Percentiles rank a stretch among this genome's conserved stretches.
Evolutionary conservation across 352 stramenopile genomes (phyloP).

Genomic region (Globisporangium paroecandrum): DNA sequence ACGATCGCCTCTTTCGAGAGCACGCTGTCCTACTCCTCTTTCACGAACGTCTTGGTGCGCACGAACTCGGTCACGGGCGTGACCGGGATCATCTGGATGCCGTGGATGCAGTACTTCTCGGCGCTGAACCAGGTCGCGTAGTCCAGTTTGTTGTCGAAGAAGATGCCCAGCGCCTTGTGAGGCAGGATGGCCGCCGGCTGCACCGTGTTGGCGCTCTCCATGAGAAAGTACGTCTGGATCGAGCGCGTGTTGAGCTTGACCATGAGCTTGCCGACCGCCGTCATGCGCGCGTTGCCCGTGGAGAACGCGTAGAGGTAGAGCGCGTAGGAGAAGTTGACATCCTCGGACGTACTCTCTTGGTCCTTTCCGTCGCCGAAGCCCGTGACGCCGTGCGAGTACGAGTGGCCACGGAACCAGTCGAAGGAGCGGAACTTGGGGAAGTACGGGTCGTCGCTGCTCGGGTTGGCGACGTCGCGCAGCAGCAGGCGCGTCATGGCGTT

Average conservation of each 20-base stretch:
- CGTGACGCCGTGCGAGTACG: constrained; percentile 66
- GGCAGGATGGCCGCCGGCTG: constrained; percentile 40
- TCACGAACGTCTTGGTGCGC: constrained; percentile 46
- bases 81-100: constrained; percentile 75
- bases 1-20: constrained; percentile 51
- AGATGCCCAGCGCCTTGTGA: constrained; percentile 61
- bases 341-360: constrained; percentile 61
- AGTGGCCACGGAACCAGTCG: constrained; percentile 70
- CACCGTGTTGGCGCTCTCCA: constrained; percentile 49
- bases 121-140: constrained; percentile 77
- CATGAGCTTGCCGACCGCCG: constrained; percentile 49
- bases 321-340: constrained; percentile 65
- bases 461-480: constrained; percentile 50
- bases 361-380: constrained; percentile 60
- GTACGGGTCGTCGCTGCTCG: constrained; percentile 41
- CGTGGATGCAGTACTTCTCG: constrained; percentile 70
- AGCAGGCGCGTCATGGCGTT: constrained; percentile 50
- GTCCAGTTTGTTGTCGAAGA: constrained; percentile 82
- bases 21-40: constrained; percentile 57
- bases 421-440: constrained; percentile 69
- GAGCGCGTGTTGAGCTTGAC: constrained; percentile 45
- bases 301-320: constrained; percentile 44
- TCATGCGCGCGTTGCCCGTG: constrained; percentile 40
- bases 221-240: constrained; percentile 71
- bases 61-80: constrained; percentile 61